These are phyloP conservation scores for Lachnellula subtilissima DNA, from an alignment of 2,329 filamentous ascomycete genomes.

Conservation along the genomic window DNA sequence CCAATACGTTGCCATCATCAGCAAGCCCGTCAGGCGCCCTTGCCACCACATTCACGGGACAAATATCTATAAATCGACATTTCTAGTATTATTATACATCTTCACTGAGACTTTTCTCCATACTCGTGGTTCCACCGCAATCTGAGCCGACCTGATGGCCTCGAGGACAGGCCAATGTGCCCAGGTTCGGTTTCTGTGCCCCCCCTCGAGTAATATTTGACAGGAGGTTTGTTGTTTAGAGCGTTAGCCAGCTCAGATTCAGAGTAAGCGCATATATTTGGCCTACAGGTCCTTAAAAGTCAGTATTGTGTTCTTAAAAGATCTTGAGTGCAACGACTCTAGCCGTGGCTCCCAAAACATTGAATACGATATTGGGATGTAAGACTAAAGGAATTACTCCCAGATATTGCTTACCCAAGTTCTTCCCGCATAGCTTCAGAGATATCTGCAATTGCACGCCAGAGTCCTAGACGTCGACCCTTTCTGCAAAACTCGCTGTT, in stretches of 20 bases:
- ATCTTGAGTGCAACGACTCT: too few species aligned
- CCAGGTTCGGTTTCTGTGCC: background rate
- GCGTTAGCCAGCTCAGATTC: slow-evolving; percentile 9
- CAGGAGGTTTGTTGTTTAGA: slow-evolving; percentile 6
- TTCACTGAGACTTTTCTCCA: background rate
- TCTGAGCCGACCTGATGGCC: background rate
- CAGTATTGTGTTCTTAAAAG: too few species aligned
- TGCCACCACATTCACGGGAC: too few species aligned
- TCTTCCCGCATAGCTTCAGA: slow-evolving; percentile 15
- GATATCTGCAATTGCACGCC: slow-evolving; percentile 14
- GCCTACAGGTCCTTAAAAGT: too few species aligned
- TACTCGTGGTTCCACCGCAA: slow-evolving; percentile 9
- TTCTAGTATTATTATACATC: too few species aligned
- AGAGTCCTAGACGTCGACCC: slow-evolving; percentile 7
- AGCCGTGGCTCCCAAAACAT: too few species aligned
- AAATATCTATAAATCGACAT: too few species aligned
- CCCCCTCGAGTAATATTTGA: slow-evolving; percentile 10
- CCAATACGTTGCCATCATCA: background rate
- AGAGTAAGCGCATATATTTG: slow-evolving; percentile 10
- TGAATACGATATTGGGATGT: too few species aligned
- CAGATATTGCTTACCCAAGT: background rate
- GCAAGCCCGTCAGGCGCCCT: too few species aligned
- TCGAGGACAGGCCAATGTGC: slow-evolving; percentile 13
- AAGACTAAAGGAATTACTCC: too few species aligned
- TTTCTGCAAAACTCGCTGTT: slow-evolving; percentile 16